These are phyloP conservation scores for Acer campestre DNA, from an alignment of 345 rosid genomes.

Conservation along the genomic window DNA sequence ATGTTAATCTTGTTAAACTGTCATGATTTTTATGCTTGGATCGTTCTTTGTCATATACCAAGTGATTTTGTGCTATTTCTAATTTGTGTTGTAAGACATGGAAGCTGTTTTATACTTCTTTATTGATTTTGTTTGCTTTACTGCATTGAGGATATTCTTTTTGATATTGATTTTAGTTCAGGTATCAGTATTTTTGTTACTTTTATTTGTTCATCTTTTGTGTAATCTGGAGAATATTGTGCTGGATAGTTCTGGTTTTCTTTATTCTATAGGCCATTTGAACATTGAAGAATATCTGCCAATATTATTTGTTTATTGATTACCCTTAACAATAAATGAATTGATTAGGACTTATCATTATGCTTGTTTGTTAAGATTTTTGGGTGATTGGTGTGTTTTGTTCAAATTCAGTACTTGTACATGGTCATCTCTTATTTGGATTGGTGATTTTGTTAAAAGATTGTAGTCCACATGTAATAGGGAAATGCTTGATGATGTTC, in stretches of 20 bases:
- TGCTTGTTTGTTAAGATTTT: neutral
- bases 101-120: too few relatives aligned
- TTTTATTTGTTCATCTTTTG: neutral
- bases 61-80: too few relatives aligned
- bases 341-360: constrained; percentile 4
- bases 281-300: neutral
- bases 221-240: neutral
- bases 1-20: too few relatives aligned
- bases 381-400: neutral
- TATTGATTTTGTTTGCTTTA: neutral
- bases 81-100: too few relatives aligned
- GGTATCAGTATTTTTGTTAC: neutral
- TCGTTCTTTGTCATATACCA: too few relatives aligned
- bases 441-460: neutral
- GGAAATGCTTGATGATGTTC: neutral
- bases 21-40: too few relatives aligned
- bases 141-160: constrained; percentile 7
- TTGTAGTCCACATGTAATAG: neutral
- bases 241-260: neutral
- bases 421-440: neutral
- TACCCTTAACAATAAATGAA: neutral
- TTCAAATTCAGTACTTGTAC: neutral
- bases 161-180: constrained; percentile 7
- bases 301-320: neutral
- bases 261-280: neutral